phyloP scores from a whole-genome alignment of 1,284 basidiomycete species.

The Inonotus hispidus region DNA sequence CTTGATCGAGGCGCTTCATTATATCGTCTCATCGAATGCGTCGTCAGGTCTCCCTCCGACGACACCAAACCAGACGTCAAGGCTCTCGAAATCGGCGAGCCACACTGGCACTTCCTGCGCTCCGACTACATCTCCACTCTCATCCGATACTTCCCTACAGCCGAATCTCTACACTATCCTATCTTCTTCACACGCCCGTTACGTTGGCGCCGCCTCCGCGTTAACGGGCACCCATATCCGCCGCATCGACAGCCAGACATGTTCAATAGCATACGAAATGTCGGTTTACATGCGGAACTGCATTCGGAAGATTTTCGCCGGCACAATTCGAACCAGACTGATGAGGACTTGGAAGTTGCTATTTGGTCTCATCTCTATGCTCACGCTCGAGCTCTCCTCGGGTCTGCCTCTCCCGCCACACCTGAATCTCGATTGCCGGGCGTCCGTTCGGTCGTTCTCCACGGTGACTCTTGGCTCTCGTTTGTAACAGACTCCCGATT shows the following conservation, averaged over 20 bases:
- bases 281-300: constrained; percentile 2
- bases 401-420: background rate
- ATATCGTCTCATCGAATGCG: background rate
- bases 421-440: background rate
- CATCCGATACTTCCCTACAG: constrained; percentile 1
- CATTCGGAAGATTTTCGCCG: background rate
- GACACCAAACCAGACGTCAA: background rate
- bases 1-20: constrained; percentile 5
- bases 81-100: constrained; percentile 5
- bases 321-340: background rate
- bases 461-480: background rate
- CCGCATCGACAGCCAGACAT: background rate
- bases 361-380: background rate
- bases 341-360: background rate
- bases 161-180: constrained; percentile 5
- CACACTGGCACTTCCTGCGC: constrained; percentile 6
- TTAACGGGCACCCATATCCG: background rate
- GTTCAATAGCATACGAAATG: background rate
- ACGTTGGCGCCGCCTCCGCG: constrained; percentile 1
- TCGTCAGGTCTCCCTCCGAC: background rate
- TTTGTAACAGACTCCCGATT: background rate
- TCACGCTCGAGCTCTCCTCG: background rate
- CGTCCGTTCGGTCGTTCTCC: background rate
- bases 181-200: constrained; percentile 8
- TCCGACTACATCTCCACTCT: constrained; percentile 7